Percentiles rank a stretch among this genome's conserved stretches.
phyloP scores from a whole-genome alignment of 2,329 filamentous ascomycete species.

The Aquanectria penicillioides region DNA sequence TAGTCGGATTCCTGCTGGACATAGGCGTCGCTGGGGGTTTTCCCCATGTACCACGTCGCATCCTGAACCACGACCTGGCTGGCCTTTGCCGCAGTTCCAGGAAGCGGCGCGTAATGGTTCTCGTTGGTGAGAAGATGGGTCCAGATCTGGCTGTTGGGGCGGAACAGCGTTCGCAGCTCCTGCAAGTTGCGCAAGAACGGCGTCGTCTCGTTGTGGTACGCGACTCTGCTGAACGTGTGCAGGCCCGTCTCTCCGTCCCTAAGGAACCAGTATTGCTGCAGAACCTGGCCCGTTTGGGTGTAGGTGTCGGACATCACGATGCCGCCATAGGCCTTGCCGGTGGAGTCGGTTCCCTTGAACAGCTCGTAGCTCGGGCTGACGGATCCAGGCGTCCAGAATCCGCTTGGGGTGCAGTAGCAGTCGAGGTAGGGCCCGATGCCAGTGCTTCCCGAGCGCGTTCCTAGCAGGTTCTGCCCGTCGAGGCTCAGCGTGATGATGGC shows the following conservation, averaged over 20 bases:
- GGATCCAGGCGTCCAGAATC: conserved; percentile 67
- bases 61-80: conserved; percentile 66
- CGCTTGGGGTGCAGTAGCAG: conserved; percentile 69
- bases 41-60: conserved; percentile 70
- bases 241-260: conserved; percentile 70
- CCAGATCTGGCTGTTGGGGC: conserved; percentile 68
- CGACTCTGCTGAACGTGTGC: conserved; percentile 68
- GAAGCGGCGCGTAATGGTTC: conserved; percentile 60
- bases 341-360: conserved; percentile 56
- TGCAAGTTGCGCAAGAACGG: conserved; percentile 68
- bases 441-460: conserved; percentile 45
- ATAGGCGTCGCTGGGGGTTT: conserved; percentile 64
- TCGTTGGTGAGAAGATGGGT: conserved; percentile 70
- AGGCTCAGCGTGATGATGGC: conserved; percentile 48
- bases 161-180: conserved; percentile 70
- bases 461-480: conserved; percentile 60
- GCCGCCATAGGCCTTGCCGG: conserved; percentile 65
- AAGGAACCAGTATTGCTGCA: conserved; percentile 74
- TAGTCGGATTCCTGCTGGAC: conserved; percentile 66
- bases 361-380: conserved; percentile 56
- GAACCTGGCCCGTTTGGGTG: conserved; percentile 63
- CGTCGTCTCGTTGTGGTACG: conserved; percentile 66
- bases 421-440: conserved; percentile 69
- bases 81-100: conserved; percentile 48
- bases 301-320: conserved; percentile 70